Evolutionary conservation across 164 flowering plant species (phyloP), one percentile per base, ranked within the genome.

Genomic region (Euptelea pleiosperma): DNA sequence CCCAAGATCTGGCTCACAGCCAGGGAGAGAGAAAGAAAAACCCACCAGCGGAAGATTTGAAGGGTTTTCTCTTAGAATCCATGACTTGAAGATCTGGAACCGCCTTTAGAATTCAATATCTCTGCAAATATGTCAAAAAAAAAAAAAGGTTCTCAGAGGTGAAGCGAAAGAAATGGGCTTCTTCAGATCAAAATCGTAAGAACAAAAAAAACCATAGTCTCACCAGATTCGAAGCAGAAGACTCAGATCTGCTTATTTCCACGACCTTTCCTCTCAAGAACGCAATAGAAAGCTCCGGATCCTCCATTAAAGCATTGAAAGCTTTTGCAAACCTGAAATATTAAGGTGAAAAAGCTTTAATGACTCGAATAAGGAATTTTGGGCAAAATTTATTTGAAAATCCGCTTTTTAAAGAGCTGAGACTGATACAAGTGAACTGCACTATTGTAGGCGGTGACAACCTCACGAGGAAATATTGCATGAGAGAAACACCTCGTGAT

Each of bases 31-130:
- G n/a, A n/a, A n/a, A n/a, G 3, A 0, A 33, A 41, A n/a, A 46
- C 44, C 46, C 40, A 46, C 62, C 62, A 14, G 50, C 45, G 60
- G 19, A 43, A 30, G 19, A 18, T 9, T 46, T 45, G 26, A 46
- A 16, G 30, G 62, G 14, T 45, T 58, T 58, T 22, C 41, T 22
- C 26, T 16, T 22, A 8, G 60, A 40, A 41, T 56, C 16, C 35
- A 26, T 18, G 35, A 7, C 1, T 15, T 30, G 19, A 34, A 45
- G n/a, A 19, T 2, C 31, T 25, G 42, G 36, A 34, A 26, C 48
- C 48, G 48, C 37, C 56, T 41, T 60, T 48, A 48, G 16, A 31
- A 16, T 40, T 43, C 34, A 5, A 49, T 18, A 6, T 50, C 8
- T 29, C 46, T 4, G 47, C 39, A 26, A 30, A 49, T 48, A 45